A percentile compares a stretch with the other conserved stretches of the same genome.
Evolutionary conservation across 2,329 filamentous ascomycete species (phyloP).

Genomic region (Aspergillus terreus): DNA sequence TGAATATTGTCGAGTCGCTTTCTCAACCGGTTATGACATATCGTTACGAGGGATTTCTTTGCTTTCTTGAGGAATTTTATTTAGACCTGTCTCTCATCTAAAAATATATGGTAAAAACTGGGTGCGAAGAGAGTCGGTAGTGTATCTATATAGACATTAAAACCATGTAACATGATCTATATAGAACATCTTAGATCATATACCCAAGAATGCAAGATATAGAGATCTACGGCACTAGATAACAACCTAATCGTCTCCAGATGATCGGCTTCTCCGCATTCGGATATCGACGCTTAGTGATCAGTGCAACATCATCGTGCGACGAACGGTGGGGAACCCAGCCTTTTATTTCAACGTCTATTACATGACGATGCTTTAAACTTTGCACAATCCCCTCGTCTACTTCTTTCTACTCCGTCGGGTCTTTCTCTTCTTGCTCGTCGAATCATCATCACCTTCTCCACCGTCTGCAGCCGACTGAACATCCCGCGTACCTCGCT

Average conservation of each 20-base stretch:
- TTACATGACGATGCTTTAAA: conserved; percentile 4
- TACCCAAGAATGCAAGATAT: too few species aligned
- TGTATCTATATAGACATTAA: too few species aligned
- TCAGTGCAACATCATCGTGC: conserved; percentile 9
- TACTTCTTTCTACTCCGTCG: conserved; percentile 8
- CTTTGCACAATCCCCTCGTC: background rate
- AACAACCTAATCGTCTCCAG: background rate
- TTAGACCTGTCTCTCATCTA: background rate
- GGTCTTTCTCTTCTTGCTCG: conserved; percentile 25
- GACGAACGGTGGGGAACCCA: conserved; percentile 14
- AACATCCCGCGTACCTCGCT: conserved; percentile 11
- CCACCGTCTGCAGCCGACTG: background rate
- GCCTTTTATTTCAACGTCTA: background rate
- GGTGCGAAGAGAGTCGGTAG: too few species aligned
- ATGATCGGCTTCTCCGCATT: conserved; percentile 10
- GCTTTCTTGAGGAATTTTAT: background rate
- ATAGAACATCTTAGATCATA: too few species aligned
- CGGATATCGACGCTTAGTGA: conserved; percentile 1
- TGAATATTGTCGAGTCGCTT: background rate
- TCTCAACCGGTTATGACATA: background rate
- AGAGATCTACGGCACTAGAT: too few species aligned
- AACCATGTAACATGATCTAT: too few species aligned
- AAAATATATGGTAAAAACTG: too few species aligned
- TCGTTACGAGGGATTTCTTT: background rate
- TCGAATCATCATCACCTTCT: conserved; percentile 9